Conservation (phyloP, 2,329 filamentous ascomycete genomes). For the Davidsoniella eucalypti region DNA sequence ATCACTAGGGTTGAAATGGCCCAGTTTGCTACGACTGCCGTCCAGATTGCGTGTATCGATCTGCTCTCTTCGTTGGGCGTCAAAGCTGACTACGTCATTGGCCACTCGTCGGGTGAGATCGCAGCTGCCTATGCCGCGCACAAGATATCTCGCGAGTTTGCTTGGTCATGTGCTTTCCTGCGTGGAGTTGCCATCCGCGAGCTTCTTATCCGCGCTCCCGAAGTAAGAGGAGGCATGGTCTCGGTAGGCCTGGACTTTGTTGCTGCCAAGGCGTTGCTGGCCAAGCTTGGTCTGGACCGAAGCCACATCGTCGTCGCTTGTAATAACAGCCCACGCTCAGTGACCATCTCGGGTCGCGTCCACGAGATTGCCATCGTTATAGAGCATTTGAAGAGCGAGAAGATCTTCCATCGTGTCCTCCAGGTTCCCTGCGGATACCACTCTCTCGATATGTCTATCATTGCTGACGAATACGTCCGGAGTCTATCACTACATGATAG, state of each 20-base stretch:
- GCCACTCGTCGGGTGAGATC: conserved; percentile 32
- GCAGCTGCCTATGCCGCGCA: conserved; percentile 27
- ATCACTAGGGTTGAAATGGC: conserved; percentile 19
- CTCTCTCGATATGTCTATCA: conserved; percentile 26
- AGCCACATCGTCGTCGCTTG: conserved; percentile 24
- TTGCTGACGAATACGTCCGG: conserved; percentile 23
- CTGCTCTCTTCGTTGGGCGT: conserved; percentile 22
- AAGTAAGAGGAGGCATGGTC: conserved; percentile 26
- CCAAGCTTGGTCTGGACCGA: conserved; percentile 16
- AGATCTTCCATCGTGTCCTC: conserved; percentile 22
- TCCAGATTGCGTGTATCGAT: conserved; percentile 28
- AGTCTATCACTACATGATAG: neutral
- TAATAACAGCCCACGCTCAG: conserved; percentile 27
- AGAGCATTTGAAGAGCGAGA: conserved; percentile 18
- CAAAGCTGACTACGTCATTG: conserved; percentile 22
- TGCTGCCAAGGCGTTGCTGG: conserved; percentile 15
- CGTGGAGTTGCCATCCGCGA: conserved; percentile 23
- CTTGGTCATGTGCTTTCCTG: conserved; percentile 27
- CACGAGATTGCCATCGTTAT: conserved; percentile 20
- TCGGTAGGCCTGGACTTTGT: conserved; percentile 22
- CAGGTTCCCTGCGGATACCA: conserved; percentile 27
- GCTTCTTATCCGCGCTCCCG: conserved; percentile 17
- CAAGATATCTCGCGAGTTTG: conserved; percentile 21
- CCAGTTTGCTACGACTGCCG: conserved; percentile 26
- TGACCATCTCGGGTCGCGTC: conserved; percentile 27